Evolutionary conservation across 2,329 filamentous ascomycete species (phyloP), one percentile per base, ranked within the genome.

Genomic region (Aspergillus uvarum): DNA sequence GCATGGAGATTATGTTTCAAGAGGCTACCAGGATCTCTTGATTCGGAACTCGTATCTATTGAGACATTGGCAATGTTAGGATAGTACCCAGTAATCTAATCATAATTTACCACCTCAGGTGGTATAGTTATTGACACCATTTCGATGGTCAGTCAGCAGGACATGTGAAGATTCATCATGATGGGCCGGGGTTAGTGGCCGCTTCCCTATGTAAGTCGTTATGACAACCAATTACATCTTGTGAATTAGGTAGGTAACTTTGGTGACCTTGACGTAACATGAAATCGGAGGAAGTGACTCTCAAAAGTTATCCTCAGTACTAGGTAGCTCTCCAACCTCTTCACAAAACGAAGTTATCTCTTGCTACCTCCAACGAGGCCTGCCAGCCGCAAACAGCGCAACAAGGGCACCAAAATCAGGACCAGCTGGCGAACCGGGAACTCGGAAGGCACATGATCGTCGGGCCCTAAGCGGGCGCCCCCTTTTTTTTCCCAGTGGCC

Each of bases 401-500:
- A 10, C 10, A 19, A 32, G 16, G 38, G 32, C 32, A 12, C 4
- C 32, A 35, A 35, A 35, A 12, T 35, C 32, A 35, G 14, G 12
- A 35, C 32, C 7, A 44, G 38, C 16, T 52, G 47, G 31, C 32
- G 24, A 26, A 61, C 57, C 54, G 54, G 58, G 54, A 57, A 51
- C 8, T 51, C 35, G 57, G 59, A 54, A 53, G 56, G 55, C 62
- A 64, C 62, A 64, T 61, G 59, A 65, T 63, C 58, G 51, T 48
- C 58, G 52, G 58, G 48, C 51, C 29, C 54, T 47, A 53, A 31
- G 19, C 31, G 19, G n/a, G 31, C 50, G 51, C 66, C 71, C 72
- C 67, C 72, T 73, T 73, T 68, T 56, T 57, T 58, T 44, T 44
- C 14, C 21, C 53, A 47, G 24, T 47, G 47, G 55, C 67, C 54